Percentiles rank a stretch among this genome's conserved stretches.
These are phyloP conservation scores for Pilobolus umbonatus DNA, from an alignment of 192 early-diverging fungal species.

Conservation along the genomic window DNA sequence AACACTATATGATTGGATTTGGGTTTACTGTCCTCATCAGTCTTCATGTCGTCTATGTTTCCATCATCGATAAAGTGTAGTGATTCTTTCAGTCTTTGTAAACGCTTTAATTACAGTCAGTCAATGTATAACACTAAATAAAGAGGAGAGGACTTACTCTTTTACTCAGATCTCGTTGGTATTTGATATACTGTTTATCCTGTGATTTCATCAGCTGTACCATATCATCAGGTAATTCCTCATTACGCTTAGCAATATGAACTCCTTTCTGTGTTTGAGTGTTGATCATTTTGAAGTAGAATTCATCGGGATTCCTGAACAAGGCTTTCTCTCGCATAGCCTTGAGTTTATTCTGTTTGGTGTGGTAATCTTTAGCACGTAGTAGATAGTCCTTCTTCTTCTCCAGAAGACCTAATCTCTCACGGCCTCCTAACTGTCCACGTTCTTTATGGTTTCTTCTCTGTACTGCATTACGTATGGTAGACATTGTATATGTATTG, in stretches of 20 bases:
- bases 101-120: slow-evolving; percentile 38
- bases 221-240: slow-evolving; percentile 72
- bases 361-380: slow-evolving; percentile 86
- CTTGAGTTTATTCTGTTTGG: slow-evolving; percentile 83
- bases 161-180: slow-evolving; percentile 72
- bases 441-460: slow-evolving; percentile 90
- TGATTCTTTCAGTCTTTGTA: slow-evolving; percentile 67
- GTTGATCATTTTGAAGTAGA: slow-evolving; percentile 97
- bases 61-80: slow-evolving; percentile 61
- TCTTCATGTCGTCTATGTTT: slow-evolving; percentile 33
- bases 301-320: slow-evolving; percentile 93
- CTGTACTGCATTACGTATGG: slow-evolving; percentile 78
- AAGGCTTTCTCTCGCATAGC: slow-evolving; percentile 82
- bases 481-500: slow-evolving; percentile 41
- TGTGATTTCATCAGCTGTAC: slow-evolving; percentile 87
- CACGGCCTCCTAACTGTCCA: slow-evolving; percentile 58
- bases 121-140: too few species aligned
- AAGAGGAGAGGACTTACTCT: slow-evolving; percentile 40
- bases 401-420: slow-evolving; percentile 79
- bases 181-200: slow-evolving; percentile 83
- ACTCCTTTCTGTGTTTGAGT: slow-evolving; percentile 79
- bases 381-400: slow-evolving; percentile 98
- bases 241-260: slow-evolving; percentile 68
- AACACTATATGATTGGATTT: slow-evolving; percentile 73
- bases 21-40: slow-evolving; percentile 29